Evolutionary conservation across 768 basidiomycete species (phyloP).

Genomic region (Podaxis pistillaris): DNA sequence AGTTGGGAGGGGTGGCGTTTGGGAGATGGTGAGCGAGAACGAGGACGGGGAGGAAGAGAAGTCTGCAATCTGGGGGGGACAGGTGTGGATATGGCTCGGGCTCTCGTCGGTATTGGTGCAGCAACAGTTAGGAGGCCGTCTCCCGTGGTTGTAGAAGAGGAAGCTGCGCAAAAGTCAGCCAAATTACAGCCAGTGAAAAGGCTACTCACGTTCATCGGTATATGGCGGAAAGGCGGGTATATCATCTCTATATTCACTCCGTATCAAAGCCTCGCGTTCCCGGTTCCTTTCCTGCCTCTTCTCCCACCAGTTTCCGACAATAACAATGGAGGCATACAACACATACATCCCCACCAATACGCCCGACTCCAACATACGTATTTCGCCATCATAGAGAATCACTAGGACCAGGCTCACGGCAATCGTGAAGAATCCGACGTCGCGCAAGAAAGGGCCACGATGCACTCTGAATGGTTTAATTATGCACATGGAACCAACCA

Average conservation of each 20-base stretch:
- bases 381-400: slow-evolving; percentile 74
- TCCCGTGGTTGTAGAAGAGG: slow-evolving; percentile 16
- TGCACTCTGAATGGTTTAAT: slow-evolving; percentile 92
- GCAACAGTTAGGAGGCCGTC: slow-evolving; percentile 26
- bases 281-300: slow-evolving; percentile 48
- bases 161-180: slow-evolving; percentile 16
- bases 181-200: slow-evolving; percentile 1
- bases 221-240: slow-evolving; percentile 46
- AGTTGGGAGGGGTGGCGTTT: slow-evolving; percentile 46
- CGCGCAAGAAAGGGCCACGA: slow-evolving; percentile 80
- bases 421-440: slow-evolving; percentile 91
- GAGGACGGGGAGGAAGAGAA: slow-evolving; percentile 36
- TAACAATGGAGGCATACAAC: slow-evolving; percentile 74
- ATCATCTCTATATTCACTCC: slow-evolving; percentile 58
- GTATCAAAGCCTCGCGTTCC: slow-evolving; percentile 47
- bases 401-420: slow-evolving; percentile 75
- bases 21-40: slow-evolving; percentile 53
- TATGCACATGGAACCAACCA: slow-evolving; percentile 97
- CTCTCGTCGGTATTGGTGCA: slow-evolving; percentile 33
- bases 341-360: slow-evolving; percentile 72
- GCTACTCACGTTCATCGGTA: slow-evolving; percentile 56
- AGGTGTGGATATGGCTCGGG: slow-evolving; percentile 40
- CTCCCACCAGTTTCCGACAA: slow-evolving; percentile 77
- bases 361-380: slow-evolving; percentile 71
- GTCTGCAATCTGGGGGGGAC: slow-evolving; percentile 35